These are phyloP conservation scores for Moesziomyces aphidis DNA, from an alignment of 1,284 basidiomycete genomes.

Conservation along the genomic window DNA sequence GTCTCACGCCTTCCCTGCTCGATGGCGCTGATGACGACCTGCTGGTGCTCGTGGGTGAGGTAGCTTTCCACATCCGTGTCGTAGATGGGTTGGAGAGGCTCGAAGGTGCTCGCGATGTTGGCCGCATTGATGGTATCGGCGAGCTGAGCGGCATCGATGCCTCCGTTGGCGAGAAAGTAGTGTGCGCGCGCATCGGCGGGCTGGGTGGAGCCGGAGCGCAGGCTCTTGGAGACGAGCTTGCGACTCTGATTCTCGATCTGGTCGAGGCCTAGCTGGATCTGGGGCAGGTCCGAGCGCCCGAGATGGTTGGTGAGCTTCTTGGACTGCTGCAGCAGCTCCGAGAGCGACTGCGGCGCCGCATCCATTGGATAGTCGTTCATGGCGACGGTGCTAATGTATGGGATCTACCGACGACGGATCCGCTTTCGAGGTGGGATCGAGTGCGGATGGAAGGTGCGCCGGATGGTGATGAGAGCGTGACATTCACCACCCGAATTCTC, in stretches of 20 bases:
- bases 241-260: slow-evolving; percentile 84
- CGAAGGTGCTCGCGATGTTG: slow-evolving; percentile 86
- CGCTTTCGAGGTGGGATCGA: background rate
- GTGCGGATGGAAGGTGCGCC: slow-evolving; percentile 4
- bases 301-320: slow-evolving; percentile 64
- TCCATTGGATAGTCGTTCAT: slow-evolving; percentile 58
- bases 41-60: slow-evolving; percentile 90
- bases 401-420: too few species aligned
- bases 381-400: background rate
- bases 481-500: background rate
- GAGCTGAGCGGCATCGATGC: slow-evolving; percentile 84
- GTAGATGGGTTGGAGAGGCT: slow-evolving; percentile 85
- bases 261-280: slow-evolving; percentile 86
- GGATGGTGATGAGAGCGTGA: background rate
- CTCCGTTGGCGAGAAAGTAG: slow-evolving; percentile 83
- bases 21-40: slow-evolving; percentile 91
- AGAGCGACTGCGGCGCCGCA: slow-evolving; percentile 55
- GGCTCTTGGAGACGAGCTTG: slow-evolving; percentile 61
- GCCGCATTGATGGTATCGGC: slow-evolving; percentile 82
- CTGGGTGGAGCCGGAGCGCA: slow-evolving; percentile 74
- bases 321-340: slow-evolving; percentile 65
- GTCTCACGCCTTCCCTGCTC: slow-evolving; percentile 89
- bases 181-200: slow-evolving; percentile 52
- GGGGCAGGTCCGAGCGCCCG: slow-evolving; percentile 77
- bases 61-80: slow-evolving; percentile 87